A percentile compares a stretch with the other conserved stretches of the same genome.
Conservation (phyloP, 2,329 filamentous ascomycete genomes). For the Leptographium wingfieldii region DNA sequence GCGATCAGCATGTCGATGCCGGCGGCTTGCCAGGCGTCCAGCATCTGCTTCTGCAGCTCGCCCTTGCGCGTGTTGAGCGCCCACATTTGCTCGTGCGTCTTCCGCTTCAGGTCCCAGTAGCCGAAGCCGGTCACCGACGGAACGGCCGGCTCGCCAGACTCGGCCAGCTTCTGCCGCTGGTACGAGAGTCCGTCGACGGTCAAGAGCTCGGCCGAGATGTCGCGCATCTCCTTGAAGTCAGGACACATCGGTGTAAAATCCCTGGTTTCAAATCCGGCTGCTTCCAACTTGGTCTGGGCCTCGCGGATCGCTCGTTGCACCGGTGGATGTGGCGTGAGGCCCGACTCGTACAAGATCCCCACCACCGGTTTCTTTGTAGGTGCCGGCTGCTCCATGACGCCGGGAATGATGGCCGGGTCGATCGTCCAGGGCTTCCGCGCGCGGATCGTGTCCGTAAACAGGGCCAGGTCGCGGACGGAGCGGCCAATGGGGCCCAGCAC, state of each 20-base stretch:
- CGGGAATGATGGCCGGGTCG: conserved; percentile 7
- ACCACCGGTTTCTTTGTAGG: conserved; percentile 4
- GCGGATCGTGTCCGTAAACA: conserved; percentile 7
- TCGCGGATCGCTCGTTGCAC: conserved; percentile 6
- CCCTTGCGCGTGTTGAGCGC: conserved; percentile 9
- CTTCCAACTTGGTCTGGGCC: conserved; percentile 4
- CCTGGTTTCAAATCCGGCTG: conserved; percentile 7
- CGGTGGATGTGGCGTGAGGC: conserved; percentile 7
- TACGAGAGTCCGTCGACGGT: conserved; percentile 10
- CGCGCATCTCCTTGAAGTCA: conserved; percentile 10
- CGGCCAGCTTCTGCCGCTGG: conserved; percentile 8
- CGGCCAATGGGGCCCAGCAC: conserved; percentile 7
- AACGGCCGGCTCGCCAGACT: conserved; percentile 9
- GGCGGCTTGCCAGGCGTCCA: conserved; percentile 9
- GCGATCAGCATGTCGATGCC: conserved; percentile 11
- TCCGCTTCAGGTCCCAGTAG: conserved; percentile 9
- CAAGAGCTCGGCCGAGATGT: conserved; percentile 7
- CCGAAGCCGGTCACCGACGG: conserved; percentile 10
- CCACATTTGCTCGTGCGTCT: conserved; percentile 10
- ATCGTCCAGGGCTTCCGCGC: conserved; percentile 7
- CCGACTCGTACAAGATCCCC: conserved; percentile 6
- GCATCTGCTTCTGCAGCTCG: conserved; percentile 11
- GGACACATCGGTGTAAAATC: conserved; percentile 12
- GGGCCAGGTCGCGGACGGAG: conserved; percentile 6
- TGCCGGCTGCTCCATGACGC: conserved; percentile 5